A percentile compares a stretch with the other conserved stretches of the same genome.
phyloP scores from a whole-genome alignment of 129 eudicot genomes.

The Centaurea solstitialis region DNA sequence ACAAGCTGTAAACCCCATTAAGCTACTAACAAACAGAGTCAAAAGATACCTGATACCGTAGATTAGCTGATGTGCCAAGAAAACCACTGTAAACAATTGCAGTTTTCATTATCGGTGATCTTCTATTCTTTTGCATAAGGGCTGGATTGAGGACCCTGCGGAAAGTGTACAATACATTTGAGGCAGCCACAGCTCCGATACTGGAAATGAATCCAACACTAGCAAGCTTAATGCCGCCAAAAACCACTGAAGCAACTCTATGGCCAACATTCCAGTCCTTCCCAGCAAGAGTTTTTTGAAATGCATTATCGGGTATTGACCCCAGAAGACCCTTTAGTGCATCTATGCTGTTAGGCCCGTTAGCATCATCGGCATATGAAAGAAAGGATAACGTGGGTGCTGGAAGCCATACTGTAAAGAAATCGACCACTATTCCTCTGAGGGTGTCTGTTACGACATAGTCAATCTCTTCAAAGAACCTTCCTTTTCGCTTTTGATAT shows the following conservation, averaged over 20 bases:
- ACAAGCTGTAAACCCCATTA: no score
- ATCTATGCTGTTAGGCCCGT: slow-evolving; percentile 60
- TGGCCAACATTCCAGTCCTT: slow-evolving; percentile 83
- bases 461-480: slow-evolving; percentile 85
- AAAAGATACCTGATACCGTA: slow-evolving; percentile 86
- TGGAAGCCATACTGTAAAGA: slow-evolving; percentile 98
- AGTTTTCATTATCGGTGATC: slow-evolving; percentile 95
- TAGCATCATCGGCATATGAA: slow-evolving; percentile 50
- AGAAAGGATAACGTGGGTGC: slow-evolving; percentile 94
- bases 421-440: slow-evolving; percentile 90
- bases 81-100: slow-evolving; percentile 74
- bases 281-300: slow-evolving; percentile 84
- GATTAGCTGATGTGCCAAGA: slow-evolving; percentile 98
- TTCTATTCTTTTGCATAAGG: slow-evolving; percentile 47
- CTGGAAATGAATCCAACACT: slow-evolving; percentile 94
- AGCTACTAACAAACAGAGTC: no score
- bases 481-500: slow-evolving; percentile 88
- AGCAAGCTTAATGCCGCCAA: slow-evolving; percentile 92
- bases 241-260: slow-evolving; percentile 77
- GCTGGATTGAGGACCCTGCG: slow-evolving; percentile 69
- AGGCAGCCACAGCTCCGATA: slow-evolving; percentile 90
- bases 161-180: slow-evolving; percentile 56
- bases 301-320: slow-evolving; percentile 96
- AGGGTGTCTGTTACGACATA: slow-evolving; percentile 83
- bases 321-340: slow-evolving; percentile 79